Base-by-base conservation (phyloP, 2,329 filamentous ascomycete species). In the Aspergillus uvarum region DNA sequence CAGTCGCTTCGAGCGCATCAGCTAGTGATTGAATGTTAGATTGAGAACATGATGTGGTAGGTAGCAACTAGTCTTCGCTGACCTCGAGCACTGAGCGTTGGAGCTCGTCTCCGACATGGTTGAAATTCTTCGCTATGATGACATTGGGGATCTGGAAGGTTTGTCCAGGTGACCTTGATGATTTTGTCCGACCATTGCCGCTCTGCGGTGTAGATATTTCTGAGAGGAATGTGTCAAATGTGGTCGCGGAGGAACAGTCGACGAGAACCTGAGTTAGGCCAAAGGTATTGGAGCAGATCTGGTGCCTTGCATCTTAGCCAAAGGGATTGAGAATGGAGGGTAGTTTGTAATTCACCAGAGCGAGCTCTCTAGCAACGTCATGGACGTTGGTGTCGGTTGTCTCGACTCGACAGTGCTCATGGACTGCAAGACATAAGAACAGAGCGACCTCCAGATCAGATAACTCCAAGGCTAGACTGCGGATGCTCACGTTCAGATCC, bases 361-460 rank as follows among this genome's bases (percentile, higher is more conserved):
- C 83, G 22, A 96, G 80, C 75, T 96, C 92, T 55, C 86, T 82
- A 48, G 88, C 82, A n/a, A 96, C 80, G 65, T 87, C 83, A 73
- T 89, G 82, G 59, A 94, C 77, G 55, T 81, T 78, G 38, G 84
- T 79, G 4, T 79, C 74, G 2, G 87, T 84, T 16, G 91, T 90
- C 76, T 92, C 89, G 70, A 98, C 87, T 68, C 98, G 87, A 78
- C 92, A 96, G 75, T 98, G 93, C 75, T 96, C 90, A 65, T 88
- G 85, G 61, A 88, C 87, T 63, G 92, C 83, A 54, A 98, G 84
- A 72, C 89, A 93, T 54, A 97, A 85, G 47, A 98, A 83, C 14
- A 90, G 80, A 24, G 94, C 95, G 61, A 98, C 85, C 77, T 97
- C 93, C 47, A 97, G 83, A 78, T 97, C 93, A 70, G 89, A 90